Base-by-base conservation (phyloP, 768 basidiomycete species). In the Rossbeevera mucosa region DNA sequence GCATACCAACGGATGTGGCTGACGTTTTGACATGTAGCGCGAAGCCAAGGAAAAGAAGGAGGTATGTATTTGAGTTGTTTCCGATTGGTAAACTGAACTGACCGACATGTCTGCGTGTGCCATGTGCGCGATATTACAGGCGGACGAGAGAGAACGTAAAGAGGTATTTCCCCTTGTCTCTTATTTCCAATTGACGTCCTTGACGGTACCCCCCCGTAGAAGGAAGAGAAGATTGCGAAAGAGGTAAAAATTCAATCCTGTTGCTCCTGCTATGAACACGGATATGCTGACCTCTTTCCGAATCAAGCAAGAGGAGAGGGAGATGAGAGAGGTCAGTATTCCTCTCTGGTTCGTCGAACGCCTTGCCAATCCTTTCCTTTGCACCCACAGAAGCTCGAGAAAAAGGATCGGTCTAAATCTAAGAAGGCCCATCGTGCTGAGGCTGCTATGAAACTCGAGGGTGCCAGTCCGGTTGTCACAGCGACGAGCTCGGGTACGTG, bases 21-120 rank as follows among this genome's bases (percentile, higher is more conserved):
- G 47, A 62, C 48, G 29, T 54, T 28, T 44, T n/a, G 20, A 42
- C 41, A 38, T 20, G 33, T 64, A 91, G 87, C 82, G 81, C 46
- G 89, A 90, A 64, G 86, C 87, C 22, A 86, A 85, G 66, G 88
- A 90, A 69, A 86, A 85, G 72, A 81, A 82, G 59, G 88, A 88
- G 71, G 77, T 76, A 68, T 30, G 66, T 28, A 22, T 16, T 14
- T 36, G 45, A 22, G 38, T 28, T 18, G 2, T 20, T 20, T 25
- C 57, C 25, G n/a, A 22, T 48, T n/a, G 12, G 22, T 24, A 22
- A 47, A 21, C 7, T 28, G 36, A 14, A 24, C 47, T 59, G 51
- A 50, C 54, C 28, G 20, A 44, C 47, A 40, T 20, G 16, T 48
- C 47, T 25, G 22, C 13, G 41, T 42, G 41, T 42, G 41, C 13